Base-by-base conservation (phyloP, 352 stramenopile species). In the Phytophthora pinifolia region DNA sequence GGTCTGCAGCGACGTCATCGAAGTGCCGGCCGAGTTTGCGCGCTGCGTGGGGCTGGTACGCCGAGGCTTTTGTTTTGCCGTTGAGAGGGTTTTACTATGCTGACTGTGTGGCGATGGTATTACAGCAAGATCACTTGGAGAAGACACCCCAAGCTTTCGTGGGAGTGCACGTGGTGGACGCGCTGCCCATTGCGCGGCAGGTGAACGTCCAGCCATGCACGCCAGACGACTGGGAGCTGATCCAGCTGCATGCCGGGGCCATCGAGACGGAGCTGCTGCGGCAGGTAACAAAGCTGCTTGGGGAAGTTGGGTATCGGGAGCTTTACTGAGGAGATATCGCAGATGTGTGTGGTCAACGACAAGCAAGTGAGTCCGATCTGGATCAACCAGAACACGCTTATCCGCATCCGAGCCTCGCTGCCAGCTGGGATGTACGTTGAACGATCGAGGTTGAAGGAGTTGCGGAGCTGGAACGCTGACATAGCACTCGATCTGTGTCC, bases 201-300 rank as follows among this genome's bases (percentile, higher is more conserved):
- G 70, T 96, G 17, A 86, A 89, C 51, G 80, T 96, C 6, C 86
- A 96, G 45, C 88, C 88, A 9, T 83, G 77, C 37, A 93, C 86
- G 3, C 56, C 83, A 1, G 88, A 96, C 57, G 88, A 96, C 62
- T 96, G 88, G 88, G 88, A 96, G 51, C 70, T 96, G 15, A 90
- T 96, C 49, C 86, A 96, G 59, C 50, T 94, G 48, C 86, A 96
- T 55, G 83, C 88, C 0, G 86, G 83, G 2, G 65, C 85, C 31
- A 75, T 96, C 46, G 88, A 96, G 51, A 73, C 66, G 18, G 82
- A 94, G 47, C 70, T 96, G 39, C 57, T 96, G 33, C 76, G 77
- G 22, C 88, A 96, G 83, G 84, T 95, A 63, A 3, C 44, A 27
- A 9, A 20, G 17, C n/a, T 49, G 17, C n/a, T 29, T 50, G 14